Evolutionary conservation across 2,329 filamentous ascomycete genomes (phyloP).

Genomic region (Xenoacremonium recifei): DNA sequence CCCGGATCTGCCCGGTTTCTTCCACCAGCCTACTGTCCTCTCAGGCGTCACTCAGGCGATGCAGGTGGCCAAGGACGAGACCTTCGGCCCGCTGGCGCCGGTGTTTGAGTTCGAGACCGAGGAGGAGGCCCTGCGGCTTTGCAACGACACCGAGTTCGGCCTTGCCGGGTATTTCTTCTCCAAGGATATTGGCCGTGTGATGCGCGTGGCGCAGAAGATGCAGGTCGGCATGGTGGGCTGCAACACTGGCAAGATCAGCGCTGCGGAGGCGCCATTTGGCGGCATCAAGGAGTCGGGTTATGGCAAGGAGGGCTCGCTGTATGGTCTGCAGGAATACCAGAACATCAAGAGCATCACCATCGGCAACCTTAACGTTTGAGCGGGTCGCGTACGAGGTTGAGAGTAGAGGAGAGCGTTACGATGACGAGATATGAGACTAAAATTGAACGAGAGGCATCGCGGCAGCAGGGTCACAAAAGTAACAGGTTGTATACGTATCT

Average conservation of each 20-base stretch:
- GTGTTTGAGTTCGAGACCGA: constrained; percentile 34
- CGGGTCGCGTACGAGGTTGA: neutral
- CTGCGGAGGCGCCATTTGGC: constrained; percentile 33
- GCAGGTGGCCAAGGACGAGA: constrained; percentile 30
- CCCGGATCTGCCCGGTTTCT: constrained; percentile 62
- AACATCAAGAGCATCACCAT: constrained; percentile 45
- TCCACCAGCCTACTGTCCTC: constrained; percentile 72
- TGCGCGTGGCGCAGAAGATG: constrained; percentile 49
- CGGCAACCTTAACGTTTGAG: constrained; percentile 24
- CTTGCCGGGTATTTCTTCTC: constrained; percentile 36
- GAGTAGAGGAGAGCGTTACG: neutral
- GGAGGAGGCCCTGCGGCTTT: constrained; percentile 35
- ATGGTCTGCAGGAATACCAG: constrained; percentile 45
- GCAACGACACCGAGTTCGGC: constrained; percentile 40
- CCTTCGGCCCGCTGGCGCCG: constrained; percentile 30
- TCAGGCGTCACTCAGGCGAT: constrained; percentile 44
- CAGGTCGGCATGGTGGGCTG: constrained; percentile 68
- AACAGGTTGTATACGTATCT: too few species aligned
- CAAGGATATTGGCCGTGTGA: constrained; percentile 34
- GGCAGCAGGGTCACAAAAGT: neutral
- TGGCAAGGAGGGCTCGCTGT: constrained; percentile 41
- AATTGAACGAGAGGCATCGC: neutral
- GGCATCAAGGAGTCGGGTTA: constrained; percentile 36
- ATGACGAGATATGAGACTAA: neutral
- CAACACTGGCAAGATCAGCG: constrained; percentile 33